Evolutionary conservation across 257 asterid genomes (phyloP), one percentile per base, ranked within the genome.

Genomic region (Handroanthus guayacan): DNA sequence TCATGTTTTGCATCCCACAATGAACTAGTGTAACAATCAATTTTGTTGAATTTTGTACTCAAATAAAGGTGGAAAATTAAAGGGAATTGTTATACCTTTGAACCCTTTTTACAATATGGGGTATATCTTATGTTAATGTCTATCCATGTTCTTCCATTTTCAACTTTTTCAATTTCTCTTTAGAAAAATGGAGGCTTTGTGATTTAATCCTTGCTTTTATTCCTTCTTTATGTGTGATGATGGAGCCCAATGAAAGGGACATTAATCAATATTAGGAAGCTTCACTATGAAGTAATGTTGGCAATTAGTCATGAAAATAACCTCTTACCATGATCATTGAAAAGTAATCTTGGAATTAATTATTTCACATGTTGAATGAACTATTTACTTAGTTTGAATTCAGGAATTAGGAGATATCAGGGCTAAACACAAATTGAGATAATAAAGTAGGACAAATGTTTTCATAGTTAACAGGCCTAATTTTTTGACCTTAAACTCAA

Each of bases 301-400:
- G 52, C 31, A 45, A 47, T 31, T 20, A 16, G 9, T 3, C 9
- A 58, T 69, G 81, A 69, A 62, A 77, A 69, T 67, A 62, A 50
- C 76, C 36, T 10, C 41, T 39, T 25, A 69, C 72, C 72, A 37
- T 6, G 31, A 67, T 5, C 50, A 51, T 51, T 1, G 3, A 5
- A 41, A 41, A 41, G 5, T 5, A 41, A 4, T 41, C 3, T 41
- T 25, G 31, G 31, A 25, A 25, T 25, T 25, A 25, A 25, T 25
- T 25, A 25, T 25, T 25, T 3, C 45, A 41, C 45, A 8, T 41
- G 6, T 41, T 41, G 45, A 41, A 8, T 4, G 45, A 41, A 5
- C 3, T 41, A 41, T 41, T 41, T 41, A 8, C 45, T 41, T 41
- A 3, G 45, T 8, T 41, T 41, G 7, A 41, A 41, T 41, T 8